Base-by-base conservation (phyloP, 2,329 filamentous ascomycete genomes). In the Hirsutella minnesotensis region DNA sequence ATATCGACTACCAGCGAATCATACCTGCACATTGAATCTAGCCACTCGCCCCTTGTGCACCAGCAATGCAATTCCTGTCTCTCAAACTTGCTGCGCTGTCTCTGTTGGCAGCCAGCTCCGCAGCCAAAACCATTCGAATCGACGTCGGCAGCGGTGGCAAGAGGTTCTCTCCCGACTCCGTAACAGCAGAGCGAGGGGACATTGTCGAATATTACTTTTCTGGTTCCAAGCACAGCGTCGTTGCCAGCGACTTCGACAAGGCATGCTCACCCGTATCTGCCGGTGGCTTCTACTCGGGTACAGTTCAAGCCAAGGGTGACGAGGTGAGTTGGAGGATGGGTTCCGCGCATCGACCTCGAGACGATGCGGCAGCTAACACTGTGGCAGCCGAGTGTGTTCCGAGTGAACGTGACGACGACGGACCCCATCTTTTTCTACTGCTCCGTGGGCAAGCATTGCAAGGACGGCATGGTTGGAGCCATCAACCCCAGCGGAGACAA, bases 151-250 rank as follows among this genome's bases (percentile, higher is more conserved):
- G 70, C 50, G 61, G 64, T 8, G 64, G 66, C 46, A 65, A 64
- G 49, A 72, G n/a, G 15, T 43, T 39, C 29, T 16, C 19, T 12
- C 48, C 48, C 31, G 31, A 75, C 61, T 68, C 66, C 37, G 67
- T 65, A 8, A 45, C 41, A 35, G 72, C 70, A 9, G 54, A 56
- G 5, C 46, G 61, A 5, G 71, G 70, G 42, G 68, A 72, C 46
- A 49, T 67, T 3, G 52, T 76, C 41, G 70, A 74, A 56, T 75
- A 66, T 57, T 65, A 69, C 47, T 75, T 68, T 61, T 62, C 62
- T 46, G 60, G 68, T 4, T 52, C 52, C 44, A 69, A 65, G 54
- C 72, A 73, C 62, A 65, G 62, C 22, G 61, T 74, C 34, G 59
- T 49, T 15, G 63, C 68, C 48, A 66, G 67, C 22, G 61, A 66